These are phyloP conservation scores for Botrytis cinerea DNA, from an alignment of 2,329 filamentous ascomycete species.

Conservation along the genomic window DNA sequence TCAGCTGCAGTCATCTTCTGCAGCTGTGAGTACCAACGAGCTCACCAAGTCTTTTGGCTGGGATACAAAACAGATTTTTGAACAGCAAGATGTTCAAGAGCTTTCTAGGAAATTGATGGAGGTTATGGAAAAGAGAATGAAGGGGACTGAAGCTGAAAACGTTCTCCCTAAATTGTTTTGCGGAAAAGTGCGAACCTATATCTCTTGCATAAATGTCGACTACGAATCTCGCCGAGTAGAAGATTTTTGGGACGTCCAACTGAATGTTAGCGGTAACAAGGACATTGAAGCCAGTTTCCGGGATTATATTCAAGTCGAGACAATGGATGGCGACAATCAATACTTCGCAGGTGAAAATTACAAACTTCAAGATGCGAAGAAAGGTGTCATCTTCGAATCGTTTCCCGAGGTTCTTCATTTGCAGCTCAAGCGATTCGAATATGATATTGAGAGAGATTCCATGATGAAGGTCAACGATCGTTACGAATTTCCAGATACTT, in stretches of 20 bases:
- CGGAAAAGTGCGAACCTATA: slow-evolving; percentile 98
- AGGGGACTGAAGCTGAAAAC: slow-evolving; percentile 88
- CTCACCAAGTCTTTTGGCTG: slow-evolving; percentile 96
- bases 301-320: slow-evolving; percentile 95
- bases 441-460: slow-evolving; percentile 91
- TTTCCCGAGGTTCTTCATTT: slow-evolving; percentile 94
- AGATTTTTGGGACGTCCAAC: slow-evolving; percentile 98
- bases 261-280: slow-evolving; percentile 94
- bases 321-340: slow-evolving; percentile 96
- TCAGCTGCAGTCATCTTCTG: slow-evolving; percentile 81
- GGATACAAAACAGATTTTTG: slow-evolving; percentile 97
- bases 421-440: slow-evolving; percentile 96
- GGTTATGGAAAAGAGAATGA: slow-evolving; percentile 96
- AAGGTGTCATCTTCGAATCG: slow-evolving; percentile 94
- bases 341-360: slow-evolving; percentile 89
- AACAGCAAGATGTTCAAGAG: slow-evolving; percentile 98
- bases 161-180: slow-evolving; percentile 89
- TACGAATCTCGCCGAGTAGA: slow-evolving; percentile 95
- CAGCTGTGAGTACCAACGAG: slow-evolving; percentile 86
- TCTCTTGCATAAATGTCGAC: slow-evolving; percentile 96
- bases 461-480: slow-evolving; percentile 99
- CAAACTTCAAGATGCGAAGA: slow-evolving; percentile 94
- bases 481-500: slow-evolving; percentile 83
- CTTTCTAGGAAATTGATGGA: slow-evolving; percentile 97
- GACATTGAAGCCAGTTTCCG: slow-evolving; percentile 91